Base-by-base conservation (phyloP, 495 filamentous ascomycete genomes). In the Choiromyces venosus region DNA sequence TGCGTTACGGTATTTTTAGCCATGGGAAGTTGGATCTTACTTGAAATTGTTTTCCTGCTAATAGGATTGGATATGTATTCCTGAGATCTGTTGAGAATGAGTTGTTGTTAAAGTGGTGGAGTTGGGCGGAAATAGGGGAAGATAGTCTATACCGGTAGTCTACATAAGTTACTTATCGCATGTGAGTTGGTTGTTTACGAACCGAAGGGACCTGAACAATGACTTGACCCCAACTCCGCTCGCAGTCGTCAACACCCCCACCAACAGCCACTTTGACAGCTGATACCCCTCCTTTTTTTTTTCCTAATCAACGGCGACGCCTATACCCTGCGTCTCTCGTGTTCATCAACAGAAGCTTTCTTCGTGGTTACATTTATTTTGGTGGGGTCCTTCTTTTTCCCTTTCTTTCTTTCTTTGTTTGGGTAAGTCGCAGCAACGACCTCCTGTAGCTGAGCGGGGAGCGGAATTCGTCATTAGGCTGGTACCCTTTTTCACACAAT, bases 191-290 rank as follows among this genome's bases (percentile, higher is more conserved):
- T 61, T 29, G 52, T 61, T 33, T 61, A 61, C 5, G 52, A 61
- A n/a, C 52, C 46, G 0, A 16, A 61, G 25, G 52, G 35, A 29
- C 19, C 33, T 67, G 36, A 67, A 40, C 66, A n/a, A 21, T 33
- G 36, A 40, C 66, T 21, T 29, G 38, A 67, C 66, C 33, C 36
- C 66, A 67, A 37, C 66, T 40, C 66, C 36, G 38, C 38, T 67
- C 66, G 19, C 65, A 9, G 65, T 67, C 66, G 38, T 67, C 66
- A 40, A 37, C 66, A n/a, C 38, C 36, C 38, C 66, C 66, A 67
- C 38, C 16, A 67, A 21, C 14, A n/a, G 36, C 35, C 66, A 67
- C 33, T 39, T 19, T 40, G 36, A 37, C 66, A 19, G 36, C 36
- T 29, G 38, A n/a, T 67, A n/a, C 66, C 38, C 38, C 66, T 37